Evolutionary conservation across 805 yeast genomes (phyloP).

Genomic region (Candida pseudofarinosa): DNA sequence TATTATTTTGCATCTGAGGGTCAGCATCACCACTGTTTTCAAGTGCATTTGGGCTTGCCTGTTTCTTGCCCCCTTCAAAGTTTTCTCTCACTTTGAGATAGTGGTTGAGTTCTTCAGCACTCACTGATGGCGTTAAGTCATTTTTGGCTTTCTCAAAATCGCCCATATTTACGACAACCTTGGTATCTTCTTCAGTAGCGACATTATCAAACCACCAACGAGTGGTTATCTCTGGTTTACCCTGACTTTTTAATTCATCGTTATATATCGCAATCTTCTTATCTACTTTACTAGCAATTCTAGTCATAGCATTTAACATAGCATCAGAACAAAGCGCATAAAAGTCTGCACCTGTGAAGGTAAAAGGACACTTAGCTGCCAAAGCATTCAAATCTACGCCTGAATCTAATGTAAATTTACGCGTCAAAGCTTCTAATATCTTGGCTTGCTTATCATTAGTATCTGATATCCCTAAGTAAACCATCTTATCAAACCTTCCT

Average conservation of each 20-base stretch:
- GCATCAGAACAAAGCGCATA: slow-evolving; percentile 95
- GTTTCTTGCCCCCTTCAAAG: slow-evolving; percentile 59
- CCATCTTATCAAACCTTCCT: slow-evolving; percentile 92
- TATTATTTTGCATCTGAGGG: background rate
- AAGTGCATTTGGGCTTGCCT: background rate
- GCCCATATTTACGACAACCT: slow-evolving; percentile 60
- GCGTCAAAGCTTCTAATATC: slow-evolving; percentile 80
- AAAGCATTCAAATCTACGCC: slow-evolving; percentile 56
- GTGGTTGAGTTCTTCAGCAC: slow-evolving; percentile 80
- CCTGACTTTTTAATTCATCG: slow-evolving; percentile 18
- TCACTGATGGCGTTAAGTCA: slow-evolving; percentile 79
- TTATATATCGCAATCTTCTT: slow-evolving; percentile 54
- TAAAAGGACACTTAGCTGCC: slow-evolving; percentile 74
- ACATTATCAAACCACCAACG: slow-evolving; percentile 89
- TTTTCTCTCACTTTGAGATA: slow-evolving; percentile 73
- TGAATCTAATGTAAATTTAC: slow-evolving; percentile 65
- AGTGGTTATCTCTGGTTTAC: slow-evolving; percentile 49
- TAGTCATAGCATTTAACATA: slow-evolving; percentile 92
- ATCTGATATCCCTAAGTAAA: slow-evolving; percentile 89
- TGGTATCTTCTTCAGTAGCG: slow-evolving; percentile 62
- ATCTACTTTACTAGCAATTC: slow-evolving; percentile 79
- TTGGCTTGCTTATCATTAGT: slow-evolving; percentile 84
- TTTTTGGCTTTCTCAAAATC: slow-evolving; percentile 77
- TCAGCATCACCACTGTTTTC: too few species aligned
- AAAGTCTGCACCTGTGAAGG: slow-evolving; percentile 97